Evolutionary conservation across 345 rosid species (phyloP).

Genomic region (Rhodomyrtus tomentosa): DNA sequence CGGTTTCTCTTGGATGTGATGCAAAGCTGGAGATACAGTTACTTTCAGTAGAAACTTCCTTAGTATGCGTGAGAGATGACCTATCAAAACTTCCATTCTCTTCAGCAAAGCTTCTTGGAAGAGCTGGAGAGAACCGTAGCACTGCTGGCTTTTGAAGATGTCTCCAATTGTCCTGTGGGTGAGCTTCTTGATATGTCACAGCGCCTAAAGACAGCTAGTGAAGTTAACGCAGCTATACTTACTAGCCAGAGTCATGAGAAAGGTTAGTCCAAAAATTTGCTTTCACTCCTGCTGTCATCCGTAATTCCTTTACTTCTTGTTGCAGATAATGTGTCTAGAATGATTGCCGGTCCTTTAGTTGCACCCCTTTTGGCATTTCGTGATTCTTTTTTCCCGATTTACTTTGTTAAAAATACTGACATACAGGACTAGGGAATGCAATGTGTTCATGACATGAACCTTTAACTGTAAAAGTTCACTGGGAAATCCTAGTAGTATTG

Average conservation of each 20-base stretch:
- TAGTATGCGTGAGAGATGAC: not conserved
- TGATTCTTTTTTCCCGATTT: not conserved
- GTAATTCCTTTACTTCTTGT: not conserved
- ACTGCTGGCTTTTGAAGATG: conserved; percentile 83
- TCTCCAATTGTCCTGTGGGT: conserved; percentile 74
- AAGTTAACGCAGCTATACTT: conserved; percentile 95
- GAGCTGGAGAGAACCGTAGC: conserved; percentile 96
- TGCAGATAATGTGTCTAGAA: not conserved
- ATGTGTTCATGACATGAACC: not conserved
- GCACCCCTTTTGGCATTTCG: not conserved
- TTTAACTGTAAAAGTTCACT: not conserved
- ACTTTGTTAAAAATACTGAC: not conserved
- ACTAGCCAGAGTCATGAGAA: conserved; percentile 98
- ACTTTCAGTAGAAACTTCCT: not conserved
- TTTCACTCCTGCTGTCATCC: not conserved
- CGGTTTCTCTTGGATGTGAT: not conserved
- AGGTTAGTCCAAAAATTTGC: conserved; percentile 23
- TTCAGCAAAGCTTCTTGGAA: conserved; percentile 75
- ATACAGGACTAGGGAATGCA: not conserved
- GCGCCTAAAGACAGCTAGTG: conserved; percentile 91
- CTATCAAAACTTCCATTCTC: not conserved
- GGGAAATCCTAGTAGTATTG: not conserved
- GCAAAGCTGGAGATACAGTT: not conserved
- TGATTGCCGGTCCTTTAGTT: not conserved
- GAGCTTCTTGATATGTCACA: conserved; percentile 87